Percentiles rank a stretch among this genome's conserved stretches.
phyloP scores from a whole-genome alignment of 306 rosid genomes.

The Urtica urens region DNA sequence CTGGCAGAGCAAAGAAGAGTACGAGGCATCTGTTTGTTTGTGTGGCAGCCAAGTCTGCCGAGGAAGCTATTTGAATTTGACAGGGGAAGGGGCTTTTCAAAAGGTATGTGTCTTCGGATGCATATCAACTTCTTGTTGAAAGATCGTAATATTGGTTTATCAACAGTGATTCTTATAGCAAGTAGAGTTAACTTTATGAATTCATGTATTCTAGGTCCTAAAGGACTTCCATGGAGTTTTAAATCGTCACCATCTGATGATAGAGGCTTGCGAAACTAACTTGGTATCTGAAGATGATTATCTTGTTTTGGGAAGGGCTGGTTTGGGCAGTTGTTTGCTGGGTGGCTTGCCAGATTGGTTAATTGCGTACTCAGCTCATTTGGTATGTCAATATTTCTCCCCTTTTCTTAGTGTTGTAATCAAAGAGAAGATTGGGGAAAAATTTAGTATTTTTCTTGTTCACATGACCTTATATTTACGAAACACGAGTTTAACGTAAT shows the following conservation, averaged over 20 bases:
- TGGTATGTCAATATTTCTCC: constrained; percentile 41
- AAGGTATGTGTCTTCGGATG: constrained; percentile 32
- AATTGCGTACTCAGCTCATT: constrained; percentile 90
- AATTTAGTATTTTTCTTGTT: no score
- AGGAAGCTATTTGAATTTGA: constrained; percentile 92
- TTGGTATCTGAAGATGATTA: constrained; percentile 82
- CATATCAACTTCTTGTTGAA: background rate
- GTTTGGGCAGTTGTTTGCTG: constrained; percentile 94
- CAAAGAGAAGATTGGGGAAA: no score
- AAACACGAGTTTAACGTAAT: no score
- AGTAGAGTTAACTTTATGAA: constrained; percentile 5
- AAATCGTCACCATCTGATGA: constrained; percentile 72
- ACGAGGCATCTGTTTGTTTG: constrained; percentile 95
- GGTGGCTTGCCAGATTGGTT: constrained; percentile 97
- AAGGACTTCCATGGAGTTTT: constrained; percentile 90
- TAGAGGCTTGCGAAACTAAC: constrained; percentile 84
- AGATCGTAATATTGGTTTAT: constrained; percentile 2
- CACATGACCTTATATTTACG: no score
- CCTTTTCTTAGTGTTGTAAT: background rate
- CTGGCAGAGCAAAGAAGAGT: constrained; percentile 92
- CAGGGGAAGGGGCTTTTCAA: constrained; percentile 93
- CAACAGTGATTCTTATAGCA: constrained; percentile 2
- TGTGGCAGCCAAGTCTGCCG: constrained; percentile 99
- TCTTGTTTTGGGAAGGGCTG: constrained; percentile 85
- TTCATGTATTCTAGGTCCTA: constrained; percentile 44